These are phyloP conservation scores for Keqinozyma sinolaborantium DNA, from an alignment of 1,139 yeast species.

Conservation along the genomic window DNA sequence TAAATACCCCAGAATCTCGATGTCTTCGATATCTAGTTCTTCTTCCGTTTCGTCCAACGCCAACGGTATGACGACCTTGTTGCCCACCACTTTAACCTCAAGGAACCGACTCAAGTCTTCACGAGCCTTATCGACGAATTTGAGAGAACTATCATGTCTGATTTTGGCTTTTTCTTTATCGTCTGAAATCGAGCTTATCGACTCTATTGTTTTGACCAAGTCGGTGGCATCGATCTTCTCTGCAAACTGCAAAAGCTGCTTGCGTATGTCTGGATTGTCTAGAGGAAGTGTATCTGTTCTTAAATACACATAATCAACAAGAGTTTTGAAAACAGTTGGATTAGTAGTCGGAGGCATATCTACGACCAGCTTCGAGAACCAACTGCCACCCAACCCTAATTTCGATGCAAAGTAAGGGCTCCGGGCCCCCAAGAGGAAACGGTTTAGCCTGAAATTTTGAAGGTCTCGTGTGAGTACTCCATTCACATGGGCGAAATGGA, in stretches of 20 bases:
- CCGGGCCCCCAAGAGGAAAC: conserved; percentile 41
- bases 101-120: conserved; percentile 41
- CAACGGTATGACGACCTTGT: conserved; percentile 10
- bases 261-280: conserved; percentile 22
- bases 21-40: conserved; percentile 30
- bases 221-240: conserved; percentile 30
- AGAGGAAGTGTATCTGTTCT: conserved; percentile 25
- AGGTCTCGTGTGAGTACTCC: conserved; percentile 11
- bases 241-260: conserved; percentile 29
- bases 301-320: conserved; percentile 54
- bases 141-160: conserved; percentile 42
- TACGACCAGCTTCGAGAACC: conserved; percentile 20
- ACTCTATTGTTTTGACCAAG: conserved; percentile 28
- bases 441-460: conserved; percentile 25
- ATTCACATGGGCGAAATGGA: conserved; percentile 20
- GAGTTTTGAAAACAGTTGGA: conserved; percentile 23
- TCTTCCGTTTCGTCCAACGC: conserved; percentile 10
- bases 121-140: conserved; percentile 47
- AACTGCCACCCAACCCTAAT: conserved; percentile 14
- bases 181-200: conserved; percentile 9
- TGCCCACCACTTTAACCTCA: conserved; percentile 29
- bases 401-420: conserved; percentile 24
- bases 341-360: conserved; percentile 19
- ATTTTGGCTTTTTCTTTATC: conserved; percentile 33
- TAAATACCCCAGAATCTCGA: conserved; percentile 18